Conservation (phyloP, 1,139 yeast species). For the Debaryomyces udenii region DNA sequence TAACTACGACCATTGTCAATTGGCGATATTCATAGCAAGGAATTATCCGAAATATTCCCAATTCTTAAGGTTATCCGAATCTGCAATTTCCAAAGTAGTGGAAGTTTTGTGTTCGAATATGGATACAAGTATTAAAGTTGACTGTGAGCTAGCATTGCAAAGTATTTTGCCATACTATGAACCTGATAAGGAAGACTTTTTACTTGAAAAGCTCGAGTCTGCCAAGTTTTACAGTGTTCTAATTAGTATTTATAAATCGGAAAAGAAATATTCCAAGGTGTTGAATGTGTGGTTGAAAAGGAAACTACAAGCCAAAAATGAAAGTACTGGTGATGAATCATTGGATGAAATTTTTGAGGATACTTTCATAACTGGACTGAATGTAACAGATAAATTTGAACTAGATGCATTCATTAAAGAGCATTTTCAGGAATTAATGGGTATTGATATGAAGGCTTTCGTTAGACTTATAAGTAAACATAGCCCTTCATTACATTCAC, state of each 20-base stretch:
- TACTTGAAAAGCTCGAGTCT: conserved; percentile 54
- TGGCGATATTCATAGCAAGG: conserved; percentile 72
- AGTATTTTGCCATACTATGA: conserved; percentile 64
- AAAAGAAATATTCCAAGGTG: conserved; percentile 55
- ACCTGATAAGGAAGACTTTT: conserved; percentile 51
- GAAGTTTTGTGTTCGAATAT: conserved; percentile 51
- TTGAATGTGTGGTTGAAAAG: conserved; percentile 38
- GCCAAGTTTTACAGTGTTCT: conserved; percentile 62
- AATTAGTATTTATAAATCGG: conserved; percentile 56
- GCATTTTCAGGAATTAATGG: conserved; percentile 42
- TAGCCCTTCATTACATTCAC: conserved; percentile 41
- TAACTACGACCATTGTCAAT: conserved; percentile 38
- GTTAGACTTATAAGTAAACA: conserved; percentile 38
- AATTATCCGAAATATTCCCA: conserved; percentile 82
- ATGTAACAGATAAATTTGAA: conserved; percentile 33
- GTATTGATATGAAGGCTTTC: conserved; percentile 38
- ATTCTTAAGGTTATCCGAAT: conserved; percentile 69
- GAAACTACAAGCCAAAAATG: conserved; percentile 12
- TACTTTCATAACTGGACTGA: conserved; percentile 37
- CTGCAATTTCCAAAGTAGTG: conserved; percentile 51
- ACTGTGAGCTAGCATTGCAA: conserved; percentile 74
- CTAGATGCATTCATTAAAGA: conserved; percentile 36
- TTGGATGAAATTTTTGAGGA: conserved; percentile 36
- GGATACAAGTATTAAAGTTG: conserved; percentile 45
- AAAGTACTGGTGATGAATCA: conserved; percentile 17